Evolutionary conservation across 352 stramenopile genomes (phyloP).

Genomic region (Phytophthora sansomeana): DNA sequence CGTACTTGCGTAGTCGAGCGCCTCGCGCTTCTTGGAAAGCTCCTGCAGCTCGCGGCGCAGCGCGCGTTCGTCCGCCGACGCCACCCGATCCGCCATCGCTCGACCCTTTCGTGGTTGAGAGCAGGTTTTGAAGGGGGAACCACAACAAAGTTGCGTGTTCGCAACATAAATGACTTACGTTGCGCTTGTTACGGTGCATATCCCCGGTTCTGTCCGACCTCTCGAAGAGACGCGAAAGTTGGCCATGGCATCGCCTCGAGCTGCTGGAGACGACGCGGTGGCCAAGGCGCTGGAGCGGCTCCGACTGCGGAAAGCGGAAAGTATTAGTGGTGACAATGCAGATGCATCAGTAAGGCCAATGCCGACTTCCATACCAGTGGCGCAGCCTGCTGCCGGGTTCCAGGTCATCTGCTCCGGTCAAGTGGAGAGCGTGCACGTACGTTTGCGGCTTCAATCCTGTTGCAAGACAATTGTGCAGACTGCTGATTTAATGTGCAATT

Average conservation of each 20-base stretch:
- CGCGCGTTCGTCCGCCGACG: slow-evolving; percentile 59
- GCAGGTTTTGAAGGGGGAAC: slow-evolving; percentile 18
- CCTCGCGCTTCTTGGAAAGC: slow-evolving; percentile 61
- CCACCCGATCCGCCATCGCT: slow-evolving; percentile 31
- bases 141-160: not conserved
- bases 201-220: not conserved
- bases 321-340: not conserved
- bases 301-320: slow-evolving; percentile 10
- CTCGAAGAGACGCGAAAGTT: slow-evolving; percentile 21
- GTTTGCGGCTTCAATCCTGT: slow-evolving; percentile 7
- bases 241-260: slow-evolving; percentile 25
- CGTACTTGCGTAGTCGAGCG: slow-evolving; percentile 47
- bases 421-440: slow-evolving; percentile 64
- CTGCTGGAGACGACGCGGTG: slow-evolving; percentile 26
- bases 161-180: slow-evolving; percentile 11
- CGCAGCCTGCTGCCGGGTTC: slow-evolving; percentile 47
- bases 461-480: not conserved
- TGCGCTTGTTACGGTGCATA: not conserved
- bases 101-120: slow-evolving; percentile 23
- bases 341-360: slow-evolving; percentile 1
- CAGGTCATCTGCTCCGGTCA: slow-evolving; percentile 71
- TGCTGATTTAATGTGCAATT: not conserved
- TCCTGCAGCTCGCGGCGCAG: slow-evolving; percentile 62
- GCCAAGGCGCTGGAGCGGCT: slow-evolving; percentile 35
- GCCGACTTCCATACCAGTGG: slow-evolving; percentile 11